Evolutionary conservation across 179 eudicot genomes (phyloP).

Genomic region (Carnegiea gigantea): DNA sequence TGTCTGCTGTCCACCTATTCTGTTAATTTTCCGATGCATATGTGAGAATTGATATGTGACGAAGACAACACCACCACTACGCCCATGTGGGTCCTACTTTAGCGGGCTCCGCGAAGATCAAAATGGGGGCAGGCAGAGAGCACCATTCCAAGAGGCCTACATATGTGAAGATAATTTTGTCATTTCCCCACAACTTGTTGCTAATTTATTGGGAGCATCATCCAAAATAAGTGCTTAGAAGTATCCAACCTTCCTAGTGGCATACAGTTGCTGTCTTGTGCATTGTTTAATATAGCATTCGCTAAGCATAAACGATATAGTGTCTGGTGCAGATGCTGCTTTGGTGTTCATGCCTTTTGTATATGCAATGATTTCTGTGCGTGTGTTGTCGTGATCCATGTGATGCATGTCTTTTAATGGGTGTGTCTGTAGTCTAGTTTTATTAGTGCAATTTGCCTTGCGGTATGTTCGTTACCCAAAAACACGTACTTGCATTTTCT

Average conservation of each 20-base stretch:
- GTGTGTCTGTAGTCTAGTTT: not conserved
- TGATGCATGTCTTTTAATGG: not conserved
- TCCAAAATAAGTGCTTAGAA: constrained; percentile 1
- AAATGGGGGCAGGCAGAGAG: too few relatives aligned
- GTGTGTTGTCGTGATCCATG: not conserved
- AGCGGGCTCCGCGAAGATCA: not conserved
- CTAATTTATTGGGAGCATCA: not conserved
- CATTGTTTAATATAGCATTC: not conserved
- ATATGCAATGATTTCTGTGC: not conserved
- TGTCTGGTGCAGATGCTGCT: not conserved
- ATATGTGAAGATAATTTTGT: not conserved
- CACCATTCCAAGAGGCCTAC: too few relatives aligned
- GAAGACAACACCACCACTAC: too few relatives aligned
- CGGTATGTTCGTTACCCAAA: not conserved
- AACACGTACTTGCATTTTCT: not conserved
- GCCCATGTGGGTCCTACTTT: too few relatives aligned
- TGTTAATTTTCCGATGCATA: not conserved
- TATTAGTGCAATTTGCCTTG: not conserved
- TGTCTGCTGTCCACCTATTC: not conserved
- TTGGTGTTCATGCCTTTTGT: not conserved
- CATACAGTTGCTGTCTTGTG: constrained; percentile 1
- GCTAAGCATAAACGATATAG: not conserved
- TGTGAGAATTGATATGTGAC: too few relatives aligned
- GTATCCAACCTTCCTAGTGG: not conserved
- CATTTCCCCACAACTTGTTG: not conserved